phyloP scores from a whole-genome alignment of 2,329 filamentous ascomycete species.

The Penicillium sp. region DNA sequence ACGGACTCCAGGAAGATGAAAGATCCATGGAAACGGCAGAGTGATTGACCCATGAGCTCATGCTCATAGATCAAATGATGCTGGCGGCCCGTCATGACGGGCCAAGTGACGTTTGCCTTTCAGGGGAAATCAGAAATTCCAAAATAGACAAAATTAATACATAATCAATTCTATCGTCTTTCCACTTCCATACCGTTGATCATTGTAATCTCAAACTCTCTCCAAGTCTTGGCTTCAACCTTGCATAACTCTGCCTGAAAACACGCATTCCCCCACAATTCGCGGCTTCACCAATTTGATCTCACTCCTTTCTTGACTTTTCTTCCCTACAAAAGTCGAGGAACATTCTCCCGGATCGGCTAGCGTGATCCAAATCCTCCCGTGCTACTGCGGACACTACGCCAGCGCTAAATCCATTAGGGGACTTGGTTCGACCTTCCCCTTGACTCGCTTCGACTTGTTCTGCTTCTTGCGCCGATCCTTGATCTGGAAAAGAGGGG shows the following conservation, averaged over 20 bases:
- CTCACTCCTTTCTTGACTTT: neutral
- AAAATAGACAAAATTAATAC: no score
- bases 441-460: no score
- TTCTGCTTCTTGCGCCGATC: no score
- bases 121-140: neutral
- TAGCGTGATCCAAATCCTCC: constrained; percentile 2
- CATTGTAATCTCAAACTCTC: neutral
- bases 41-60: constrained; percentile 2
- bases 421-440: no score
- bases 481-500: neutral
- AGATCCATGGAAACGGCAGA: neutral
- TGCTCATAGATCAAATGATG: neutral
- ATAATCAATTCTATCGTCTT: no score
- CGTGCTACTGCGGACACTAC: no score
- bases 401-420: no score
- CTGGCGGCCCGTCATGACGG: neutral
- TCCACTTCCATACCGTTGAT: neutral
- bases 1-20: neutral
- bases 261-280: neutral
- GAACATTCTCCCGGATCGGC: constrained; percentile 5
- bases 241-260: constrained; percentile 7
- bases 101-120: constrained; percentile 5
- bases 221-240: constrained; percentile 4
- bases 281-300: neutral
- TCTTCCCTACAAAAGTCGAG: constrained; percentile 1